Evolutionary conservation across 495 filamentous ascomycete species (phyloP), one percentile per base, ranked within the genome.

Genomic region (Penicillium soppii): DNA sequence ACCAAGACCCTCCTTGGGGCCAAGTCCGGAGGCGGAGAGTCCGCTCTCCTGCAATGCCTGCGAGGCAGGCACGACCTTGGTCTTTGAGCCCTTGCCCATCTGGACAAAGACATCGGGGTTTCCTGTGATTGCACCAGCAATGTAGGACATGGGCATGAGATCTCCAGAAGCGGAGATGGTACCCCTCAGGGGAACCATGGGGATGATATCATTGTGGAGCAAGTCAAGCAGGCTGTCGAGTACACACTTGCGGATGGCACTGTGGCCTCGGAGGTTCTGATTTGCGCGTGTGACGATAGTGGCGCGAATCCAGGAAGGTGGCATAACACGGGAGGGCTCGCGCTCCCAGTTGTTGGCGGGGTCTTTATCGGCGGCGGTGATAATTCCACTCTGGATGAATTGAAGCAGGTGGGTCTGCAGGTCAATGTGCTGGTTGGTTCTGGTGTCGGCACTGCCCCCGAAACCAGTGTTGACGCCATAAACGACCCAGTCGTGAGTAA

Each of bases 401-500:
- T 82, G 82, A 17, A 81, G 62, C 4, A 83, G 53, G 10, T 72
- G 71, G 13, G 62, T 65, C 54, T 86, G 82, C 13, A 87, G 69
- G 10, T 62, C 59, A 17, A 72, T 61, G 22, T 70, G 52, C 9
- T 75, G 49, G 7, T 58, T 58, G 16, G 56, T 78, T 7, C 80
- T 67, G 0, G 75, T 71, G 50, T 86, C 81, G n/a, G 83, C 83
- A 50, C 78, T 84, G 5, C 81, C 83, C n/a, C 84, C 84, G 45
- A 85, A 85, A 9, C 83, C 84, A 5, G 84, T 86, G 56, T 82
- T 87, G 53, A 87, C 82, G 4, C 84, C 83, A n/a, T 58, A 58
- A 6, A 58, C 42, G 20, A 58, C 55, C 20, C 33, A 54, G 12
- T 54, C 16, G 9, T 50, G 45, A 7, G 55, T 19, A 7, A 58